Conservation (phyloP, 352 stramenopile species). For the Pythium guiyangense region DNA sequence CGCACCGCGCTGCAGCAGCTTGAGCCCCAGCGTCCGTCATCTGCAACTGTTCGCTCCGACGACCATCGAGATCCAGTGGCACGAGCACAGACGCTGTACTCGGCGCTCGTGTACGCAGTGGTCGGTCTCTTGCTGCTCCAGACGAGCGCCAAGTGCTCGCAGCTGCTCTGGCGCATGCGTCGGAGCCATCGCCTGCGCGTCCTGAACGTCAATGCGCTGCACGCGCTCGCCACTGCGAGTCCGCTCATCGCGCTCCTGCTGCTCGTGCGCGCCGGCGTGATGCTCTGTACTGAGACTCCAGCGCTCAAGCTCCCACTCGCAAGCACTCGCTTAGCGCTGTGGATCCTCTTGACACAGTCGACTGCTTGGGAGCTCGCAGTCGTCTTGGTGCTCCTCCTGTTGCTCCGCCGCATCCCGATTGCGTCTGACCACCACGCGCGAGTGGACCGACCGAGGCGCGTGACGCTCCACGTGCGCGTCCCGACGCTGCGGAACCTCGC, state of each 20-base stretch:
- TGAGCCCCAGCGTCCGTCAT: background rate
- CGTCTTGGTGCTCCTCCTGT: background rate
- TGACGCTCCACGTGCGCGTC: background rate
- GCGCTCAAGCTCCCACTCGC: background rate
- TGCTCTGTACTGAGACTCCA: background rate
- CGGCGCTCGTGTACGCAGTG: background rate
- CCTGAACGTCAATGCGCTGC: background rate
- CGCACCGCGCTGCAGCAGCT: background rate
- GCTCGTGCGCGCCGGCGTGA: background rate
- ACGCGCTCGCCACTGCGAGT: background rate
- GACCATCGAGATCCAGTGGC: background rate
- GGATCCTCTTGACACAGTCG: background rate
- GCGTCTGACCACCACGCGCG: background rate
- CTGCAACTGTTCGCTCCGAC: background rate
- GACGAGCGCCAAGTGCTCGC: background rate
- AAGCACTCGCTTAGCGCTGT: background rate
- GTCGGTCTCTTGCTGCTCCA: background rate
- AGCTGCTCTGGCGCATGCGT: background rate
- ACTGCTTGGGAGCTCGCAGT: background rate
- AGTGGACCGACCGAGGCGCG: background rate
- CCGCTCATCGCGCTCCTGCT: background rate
- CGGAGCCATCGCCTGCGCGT: background rate
- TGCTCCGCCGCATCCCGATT: background rate
- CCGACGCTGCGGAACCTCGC: background rate
- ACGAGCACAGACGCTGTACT: background rate